Percentiles rank a stretch among this genome's conserved stretches.
phyloP scores from a whole-genome alignment of 371 early-diverging fungal genomes.

The Circinella minor region DNA sequence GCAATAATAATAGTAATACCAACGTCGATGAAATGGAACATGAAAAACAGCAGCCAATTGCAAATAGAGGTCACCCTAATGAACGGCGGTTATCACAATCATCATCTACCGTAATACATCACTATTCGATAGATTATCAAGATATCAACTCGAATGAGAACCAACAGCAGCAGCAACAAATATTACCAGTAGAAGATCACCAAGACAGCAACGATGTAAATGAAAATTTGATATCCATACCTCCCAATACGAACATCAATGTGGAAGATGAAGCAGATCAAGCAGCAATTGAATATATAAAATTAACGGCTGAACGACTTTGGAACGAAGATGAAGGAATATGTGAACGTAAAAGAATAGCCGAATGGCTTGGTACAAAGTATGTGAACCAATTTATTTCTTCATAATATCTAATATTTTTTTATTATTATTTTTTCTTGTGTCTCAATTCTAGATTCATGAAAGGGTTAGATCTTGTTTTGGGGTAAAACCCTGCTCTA shows the following conservation, averaged over 20 bases:
- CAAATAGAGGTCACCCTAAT: not conserved
- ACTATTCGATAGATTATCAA: too few relatives aligned
- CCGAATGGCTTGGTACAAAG: conserved; percentile 53
- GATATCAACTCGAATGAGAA: too few relatives aligned
- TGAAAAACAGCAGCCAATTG: not conserved
- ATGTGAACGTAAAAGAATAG: conserved; percentile 37
- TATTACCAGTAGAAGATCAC: not conserved
- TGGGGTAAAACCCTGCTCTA: not conserved
- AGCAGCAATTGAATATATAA: conserved; percentile 7
- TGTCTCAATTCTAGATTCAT: not conserved
- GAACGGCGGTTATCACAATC: not conserved
- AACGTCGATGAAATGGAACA: not conserved
- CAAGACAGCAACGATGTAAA: not conserved
- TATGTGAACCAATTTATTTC: not conserved
- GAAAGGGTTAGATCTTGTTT: not conserved
- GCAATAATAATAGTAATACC: not conserved
- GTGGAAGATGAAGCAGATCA: not conserved
- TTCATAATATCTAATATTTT: too few relatives aligned
- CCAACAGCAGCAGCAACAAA: too few relatives aligned
- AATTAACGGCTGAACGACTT: conserved; percentile 31
- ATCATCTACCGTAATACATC: not conserved
- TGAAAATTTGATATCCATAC: not conserved
- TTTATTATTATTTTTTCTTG: too few relatives aligned
- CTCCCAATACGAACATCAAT: not conserved
- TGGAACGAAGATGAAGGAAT: conserved; percentile 44